These are phyloP conservation scores for Heliamphora ciliata DNA, from an alignment of 179 eudicot species.

Conservation along the genomic window DNA sequence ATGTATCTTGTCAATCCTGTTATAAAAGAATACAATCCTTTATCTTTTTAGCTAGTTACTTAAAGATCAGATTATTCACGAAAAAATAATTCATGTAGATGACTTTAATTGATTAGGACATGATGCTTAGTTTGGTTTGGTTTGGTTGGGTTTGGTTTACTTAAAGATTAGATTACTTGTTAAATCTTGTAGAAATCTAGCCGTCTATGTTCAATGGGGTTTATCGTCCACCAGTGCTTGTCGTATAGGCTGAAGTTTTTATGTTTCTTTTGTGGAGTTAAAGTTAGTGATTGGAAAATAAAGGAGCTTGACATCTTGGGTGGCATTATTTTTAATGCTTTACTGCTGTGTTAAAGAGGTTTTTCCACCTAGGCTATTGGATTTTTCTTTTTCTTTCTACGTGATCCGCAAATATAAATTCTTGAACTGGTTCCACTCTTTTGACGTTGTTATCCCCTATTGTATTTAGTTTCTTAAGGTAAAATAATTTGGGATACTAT, in stretches of 20 bases:
- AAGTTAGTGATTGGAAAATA: not conserved
- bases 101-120: too few relatives aligned
- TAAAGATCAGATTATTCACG: too few relatives aligned
- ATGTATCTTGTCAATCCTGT: conserved; percentile 3
- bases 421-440: too few relatives aligned
- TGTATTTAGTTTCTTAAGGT: too few relatives aligned
- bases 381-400: not conserved
- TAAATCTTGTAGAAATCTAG: too few relatives aligned
- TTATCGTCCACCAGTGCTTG: not conserved
- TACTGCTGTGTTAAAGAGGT: not conserved
- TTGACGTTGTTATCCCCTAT: too few relatives aligned
- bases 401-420: too few relatives aligned
- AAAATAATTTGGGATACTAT: too few relatives aligned
- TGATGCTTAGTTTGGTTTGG: too few relatives aligned
- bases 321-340: not conserved
- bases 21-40: not conserved
- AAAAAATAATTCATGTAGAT: too few relatives aligned
- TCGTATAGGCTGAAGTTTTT: not conserved
- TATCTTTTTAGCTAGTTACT: not conserved
- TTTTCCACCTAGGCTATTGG: not conserved
- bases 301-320: not conserved
- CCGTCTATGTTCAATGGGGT: not conserved
- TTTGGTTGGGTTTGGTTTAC: too few relatives aligned
- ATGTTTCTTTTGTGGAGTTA: not conserved
- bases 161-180: too few relatives aligned